Percentiles rank a stretch among this genome's conserved stretches.
Conservation (phyloP, 768 basidiomycete species). For the Cyathus striatus region DNA sequence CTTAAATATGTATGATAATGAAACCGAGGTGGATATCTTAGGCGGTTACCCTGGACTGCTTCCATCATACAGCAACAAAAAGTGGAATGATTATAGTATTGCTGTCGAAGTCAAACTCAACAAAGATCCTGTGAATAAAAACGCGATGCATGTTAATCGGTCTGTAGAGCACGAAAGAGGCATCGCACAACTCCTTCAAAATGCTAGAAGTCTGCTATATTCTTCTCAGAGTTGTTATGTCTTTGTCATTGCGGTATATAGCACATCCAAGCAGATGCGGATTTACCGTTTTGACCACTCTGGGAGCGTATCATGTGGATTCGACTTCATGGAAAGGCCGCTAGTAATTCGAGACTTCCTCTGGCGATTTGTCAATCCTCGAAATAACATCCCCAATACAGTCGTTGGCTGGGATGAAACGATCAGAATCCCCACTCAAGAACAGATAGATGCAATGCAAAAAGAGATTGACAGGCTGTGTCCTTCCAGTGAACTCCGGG, state of each 20-base stretch:
- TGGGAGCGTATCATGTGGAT: not conserved
- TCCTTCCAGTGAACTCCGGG: not conserved
- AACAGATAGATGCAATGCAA: not conserved
- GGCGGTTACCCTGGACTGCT: not conserved
- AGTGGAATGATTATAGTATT: not conserved
- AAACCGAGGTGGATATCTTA: not conserved
- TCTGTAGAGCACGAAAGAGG: not conserved
- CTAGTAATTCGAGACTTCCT: not conserved
- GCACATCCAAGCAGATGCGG: not conserved
- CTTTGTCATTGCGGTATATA: constrained; percentile 1
- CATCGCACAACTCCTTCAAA: not conserved
- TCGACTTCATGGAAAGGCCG: not conserved
- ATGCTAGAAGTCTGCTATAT: not conserved
- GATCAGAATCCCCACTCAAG: not conserved
- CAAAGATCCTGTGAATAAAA: not conserved
- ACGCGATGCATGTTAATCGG: not conserved
- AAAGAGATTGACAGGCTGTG: not conserved
- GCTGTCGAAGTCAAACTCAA: not conserved
- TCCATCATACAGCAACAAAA: not conserved
- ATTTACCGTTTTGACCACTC: constrained; percentile 2
- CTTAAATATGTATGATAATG: not conserved
- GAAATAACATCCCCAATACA: not conserved
- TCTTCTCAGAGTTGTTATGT: not conserved
- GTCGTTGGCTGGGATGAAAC: not conserved
- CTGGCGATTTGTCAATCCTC: constrained; percentile 1